phyloP scores from a whole-genome alignment of 352 stramenopile species.

The Globisporangium polare region DNA sequence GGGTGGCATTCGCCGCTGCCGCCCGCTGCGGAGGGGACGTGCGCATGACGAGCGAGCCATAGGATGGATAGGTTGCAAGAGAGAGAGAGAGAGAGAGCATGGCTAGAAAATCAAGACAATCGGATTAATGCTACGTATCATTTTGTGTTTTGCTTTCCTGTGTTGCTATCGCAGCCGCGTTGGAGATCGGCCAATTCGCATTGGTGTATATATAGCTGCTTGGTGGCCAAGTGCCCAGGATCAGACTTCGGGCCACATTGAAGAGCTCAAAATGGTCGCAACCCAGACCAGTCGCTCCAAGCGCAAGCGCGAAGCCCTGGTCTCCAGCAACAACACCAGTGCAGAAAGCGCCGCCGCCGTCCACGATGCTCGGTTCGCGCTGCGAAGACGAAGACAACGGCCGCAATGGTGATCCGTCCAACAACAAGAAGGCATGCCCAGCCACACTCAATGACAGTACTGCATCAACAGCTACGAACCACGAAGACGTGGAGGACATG shows the following conservation, averaged over 20 bases:
- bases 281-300: not conserved
- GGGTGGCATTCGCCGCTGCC: not conserved
- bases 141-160: conserved; percentile 3
- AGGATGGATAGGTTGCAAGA: conserved; percentile 1
- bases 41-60: not conserved
- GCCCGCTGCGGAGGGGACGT: not conserved
- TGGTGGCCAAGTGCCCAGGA: not conserved
- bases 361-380: conserved; percentile 11
- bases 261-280: conserved; percentile 11
- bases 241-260: not conserved
- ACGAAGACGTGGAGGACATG: conserved; percentile 20
- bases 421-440: not conserved
- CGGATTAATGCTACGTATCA: conserved; percentile 17
- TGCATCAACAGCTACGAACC: not conserved
- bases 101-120: not conserved
- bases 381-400: conserved; percentile 20
- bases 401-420: not conserved
- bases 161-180: not conserved
- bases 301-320: conserved; percentile 2
- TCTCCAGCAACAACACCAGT: not conserved
- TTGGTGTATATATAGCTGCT: conserved; percentile 5
- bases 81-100: not conserved
- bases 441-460: not conserved
- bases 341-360: conserved; percentile 4
- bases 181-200: not conserved